phyloP scores from a whole-genome alignment of 805 yeast genomes.

The Hemisphaericaspora nanyangensis region DNA sequence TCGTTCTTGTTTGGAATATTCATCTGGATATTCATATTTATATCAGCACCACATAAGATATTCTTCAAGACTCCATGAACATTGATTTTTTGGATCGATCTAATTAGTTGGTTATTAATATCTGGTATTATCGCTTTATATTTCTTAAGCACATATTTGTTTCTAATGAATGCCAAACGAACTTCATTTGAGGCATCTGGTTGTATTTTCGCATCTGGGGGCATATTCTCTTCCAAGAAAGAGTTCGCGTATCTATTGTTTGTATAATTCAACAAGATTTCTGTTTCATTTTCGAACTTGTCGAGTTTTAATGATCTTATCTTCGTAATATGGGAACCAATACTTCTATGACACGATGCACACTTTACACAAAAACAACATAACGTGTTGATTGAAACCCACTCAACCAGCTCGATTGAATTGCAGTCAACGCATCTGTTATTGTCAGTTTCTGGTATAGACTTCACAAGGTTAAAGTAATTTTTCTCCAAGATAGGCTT shows the following conservation, averaged over 20 bases:
- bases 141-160: slow-evolving; percentile 58
- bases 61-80: slow-evolving; percentile 39
- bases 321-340: slow-evolving; percentile 80
- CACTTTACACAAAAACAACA: slow-evolving; percentile 79
- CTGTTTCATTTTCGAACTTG: slow-evolving; percentile 56
- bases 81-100: slow-evolving; percentile 50
- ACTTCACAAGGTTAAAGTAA: slow-evolving; percentile 36
- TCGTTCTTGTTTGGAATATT: slow-evolving; percentile 15
- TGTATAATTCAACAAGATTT: slow-evolving; percentile 47
- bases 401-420: slow-evolving; percentile 60
- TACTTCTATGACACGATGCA: slow-evolving; percentile 80
- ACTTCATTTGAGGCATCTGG: slow-evolving; percentile 38
- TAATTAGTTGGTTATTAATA: slow-evolving; percentile 39
- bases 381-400: slow-evolving; percentile 78
- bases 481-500: slow-evolving; percentile 19
- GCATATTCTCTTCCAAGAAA: slow-evolving; percentile 50
- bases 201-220: slow-evolving; percentile 20
- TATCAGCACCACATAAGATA: slow-evolving; percentile 48
- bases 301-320: slow-evolving; percentile 78
- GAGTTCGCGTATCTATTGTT: slow-evolving; percentile 55
- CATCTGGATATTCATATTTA: slow-evolving; percentile 37
- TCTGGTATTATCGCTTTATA: slow-evolving; percentile 26
- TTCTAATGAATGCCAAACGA: slow-evolving; percentile 56
- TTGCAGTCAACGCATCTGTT: slow-evolving; percentile 78
- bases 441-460: slow-evolving; percentile 50